phyloP scores from a whole-genome alignment of 129 eudicot species.

The Deinandra increscens region DNA sequence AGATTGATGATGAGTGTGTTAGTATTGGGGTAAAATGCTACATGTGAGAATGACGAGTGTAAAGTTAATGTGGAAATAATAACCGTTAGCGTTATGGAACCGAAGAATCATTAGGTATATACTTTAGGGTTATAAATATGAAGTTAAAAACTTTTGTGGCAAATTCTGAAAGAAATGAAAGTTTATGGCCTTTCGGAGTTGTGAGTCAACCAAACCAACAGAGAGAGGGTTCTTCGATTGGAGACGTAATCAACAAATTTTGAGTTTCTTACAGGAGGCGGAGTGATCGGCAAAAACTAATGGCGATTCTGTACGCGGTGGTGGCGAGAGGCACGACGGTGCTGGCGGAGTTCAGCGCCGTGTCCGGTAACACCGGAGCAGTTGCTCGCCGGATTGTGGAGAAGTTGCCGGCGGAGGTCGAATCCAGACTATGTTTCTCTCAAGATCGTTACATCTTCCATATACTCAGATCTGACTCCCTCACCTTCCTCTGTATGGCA shows the following conservation, averaged over 20 bases:
- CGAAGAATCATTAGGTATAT: too few relatives aligned
- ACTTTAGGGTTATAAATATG: neutral
- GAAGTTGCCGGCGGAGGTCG: conserved; percentile 69
- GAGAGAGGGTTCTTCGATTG: conserved; percentile 25
- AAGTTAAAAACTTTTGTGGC: neutral
- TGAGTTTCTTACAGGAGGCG: conserved; percentile 1
- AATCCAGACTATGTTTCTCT: conserved; percentile 82
- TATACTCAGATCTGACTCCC: conserved; percentile 73
- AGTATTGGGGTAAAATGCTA: too few relatives aligned
- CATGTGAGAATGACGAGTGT: too few relatives aligned
- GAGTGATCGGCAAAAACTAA: conserved; percentile 21
- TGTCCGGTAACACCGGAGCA: conserved; percentile 86
- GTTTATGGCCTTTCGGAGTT: neutral
- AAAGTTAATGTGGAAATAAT: too few relatives aligned
- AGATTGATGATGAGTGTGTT: too few relatives aligned
- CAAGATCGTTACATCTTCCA: conserved; percentile 95
- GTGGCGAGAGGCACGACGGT: conserved; percentile 98
- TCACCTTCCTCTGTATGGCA: conserved; percentile 96
- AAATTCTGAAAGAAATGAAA: neutral
- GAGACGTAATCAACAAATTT: conserved; percentile 10
- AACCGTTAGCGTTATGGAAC: too few relatives aligned
- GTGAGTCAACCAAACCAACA: conserved; percentile 26
- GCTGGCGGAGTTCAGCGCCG: conserved; percentile 94
- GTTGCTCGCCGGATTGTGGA: conserved; percentile 89
- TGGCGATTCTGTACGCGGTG: conserved; percentile 91